A percentile compares a stretch with the other conserved stretches of the same genome.
Conservation (phyloP, 108 stramenopile species). For the Nitzschia inconspicua region DNA sequence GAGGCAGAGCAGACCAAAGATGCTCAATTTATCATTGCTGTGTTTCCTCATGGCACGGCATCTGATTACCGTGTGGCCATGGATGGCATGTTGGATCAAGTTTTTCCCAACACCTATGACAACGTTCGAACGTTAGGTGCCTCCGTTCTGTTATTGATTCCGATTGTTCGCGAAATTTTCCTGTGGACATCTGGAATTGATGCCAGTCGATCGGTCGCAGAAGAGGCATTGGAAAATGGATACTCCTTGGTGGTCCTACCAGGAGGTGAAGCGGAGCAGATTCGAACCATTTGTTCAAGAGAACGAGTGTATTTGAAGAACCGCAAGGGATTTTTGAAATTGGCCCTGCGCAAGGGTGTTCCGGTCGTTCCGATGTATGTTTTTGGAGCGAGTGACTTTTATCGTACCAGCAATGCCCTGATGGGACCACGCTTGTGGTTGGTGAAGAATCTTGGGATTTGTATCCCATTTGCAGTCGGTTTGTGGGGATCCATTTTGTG, state of each 20-base stretch:
- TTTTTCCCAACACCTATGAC: constrained; percentile 25
- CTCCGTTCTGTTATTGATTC: constrained; percentile 56
- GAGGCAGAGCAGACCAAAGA: too few relatives aligned
- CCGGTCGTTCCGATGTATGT: constrained; percentile 83
- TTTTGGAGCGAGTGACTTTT: constrained; percentile 61
- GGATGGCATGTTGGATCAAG: constrained; percentile 28
- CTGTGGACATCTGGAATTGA: constrained; percentile 60
- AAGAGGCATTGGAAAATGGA: constrained; percentile 26
- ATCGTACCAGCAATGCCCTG: constrained; percentile 20
- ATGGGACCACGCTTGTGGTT: constrained; percentile 35
- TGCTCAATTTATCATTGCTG: constrained; percentile 41
- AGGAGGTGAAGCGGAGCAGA: constrained; percentile 56
- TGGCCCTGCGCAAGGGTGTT: constrained; percentile 68
- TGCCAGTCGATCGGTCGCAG: constrained; percentile 48
- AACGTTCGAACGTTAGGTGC: constrained; percentile 49
- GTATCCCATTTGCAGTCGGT: constrained; percentile 46
- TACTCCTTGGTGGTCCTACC: constrained; percentile 42
- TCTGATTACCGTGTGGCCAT: constrained; percentile 35
- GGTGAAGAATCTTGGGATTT: constrained; percentile 49
- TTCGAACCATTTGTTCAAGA: constrained; percentile 29
- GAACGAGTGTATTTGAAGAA: constrained; percentile 58
- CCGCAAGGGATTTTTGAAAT: constrained; percentile 84
- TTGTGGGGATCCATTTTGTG: too few relatives aligned
- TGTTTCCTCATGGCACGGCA: constrained; percentile 31
- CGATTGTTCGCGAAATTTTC: constrained; percentile 58